Base-by-base conservation (phyloP, 768 basidiomycete species). In the Holtermannia corniformis region DNA sequence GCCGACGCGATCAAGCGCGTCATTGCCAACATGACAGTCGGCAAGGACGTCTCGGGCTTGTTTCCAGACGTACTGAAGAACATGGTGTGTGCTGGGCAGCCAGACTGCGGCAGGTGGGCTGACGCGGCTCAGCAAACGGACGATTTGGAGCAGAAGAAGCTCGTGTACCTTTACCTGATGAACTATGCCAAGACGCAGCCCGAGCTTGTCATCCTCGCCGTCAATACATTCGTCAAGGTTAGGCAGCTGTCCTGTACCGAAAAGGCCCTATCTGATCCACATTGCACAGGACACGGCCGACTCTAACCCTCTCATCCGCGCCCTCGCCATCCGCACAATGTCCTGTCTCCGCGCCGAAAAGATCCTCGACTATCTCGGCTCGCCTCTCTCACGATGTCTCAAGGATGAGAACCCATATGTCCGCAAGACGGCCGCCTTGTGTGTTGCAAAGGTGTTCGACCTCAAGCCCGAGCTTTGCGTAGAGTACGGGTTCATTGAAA, bases 171-270 rank as follows among this genome's bases (percentile, higher is more conserved):
- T 21, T 96, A 96, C 73, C 82, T 99, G 54, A 96, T 97, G 87
- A 99, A 99, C 77, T 99, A 97, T 61, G 93, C 93, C 27, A 95
- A 95, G 71, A 92, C 93, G 0, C 95, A 99, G 68, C 95, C 95
- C 0, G 95, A 99, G 69, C 86, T 97, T 56, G 92, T 96, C 74
- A 97, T 99, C 68, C 80, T 99, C 44, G 95, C 95, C 24, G 95
- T 99, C 55, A 99, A 97, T 69, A 99, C 93, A 5, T 96, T 99
- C 69, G 95, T 99, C 53, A 78, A 78, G 72, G 78, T 76, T 21
- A 45, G 73, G 42, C 23, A 24, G 21, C 3, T 19, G 41, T 49
- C 19, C 5, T 5, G 16, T 21, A 49, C 11, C 13, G 48, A 52
- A 4, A n/a, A 43, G 41, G 40, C 32, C 22, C 46, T 22, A 26